Evolutionary conservation across 2,329 filamentous ascomycete species (phyloP), one percentile per base, ranked within the genome.

Genomic region (Colletotrichum cuscutae): DNA sequence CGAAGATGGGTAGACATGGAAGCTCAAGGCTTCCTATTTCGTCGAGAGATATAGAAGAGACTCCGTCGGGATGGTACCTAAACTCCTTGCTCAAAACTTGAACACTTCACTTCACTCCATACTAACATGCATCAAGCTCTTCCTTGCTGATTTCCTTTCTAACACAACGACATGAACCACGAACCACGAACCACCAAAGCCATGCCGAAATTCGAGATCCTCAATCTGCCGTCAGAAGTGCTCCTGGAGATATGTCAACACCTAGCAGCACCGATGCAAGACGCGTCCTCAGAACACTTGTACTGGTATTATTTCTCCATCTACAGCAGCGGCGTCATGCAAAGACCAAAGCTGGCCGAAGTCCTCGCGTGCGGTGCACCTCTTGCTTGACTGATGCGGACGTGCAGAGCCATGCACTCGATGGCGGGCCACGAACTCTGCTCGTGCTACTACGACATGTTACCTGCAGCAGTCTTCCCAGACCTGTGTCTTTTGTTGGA

Each of bases 381-480:
- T 4, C 65, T 68, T 13, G 57, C 57, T 1, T 37, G 69, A 2
- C 22, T 68, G 15, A 72, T 72, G 65, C 13, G 57, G n/a, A 68
- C 58, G 4, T 68, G 64, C 15, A 65, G 49, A 46, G 52, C 37
- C 24, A 11, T 71, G 49, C 64, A 68, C 35, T 64, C 68, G 35
- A 65, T 13, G 8, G 69, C 69, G 9, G 69, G 57, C 12, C 58
- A 58, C 37, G 30, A 63, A 49, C 52, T 71, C 35, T 68, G 59
- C 28, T 63, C 65, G 1, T 65, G 58, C 22, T 68, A 72, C 52
- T 53, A 62, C 22, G 35, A 63, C 28, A 1, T 35, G 11, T 8
- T 35, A 12, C 32, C 11, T 57, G 4, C 32, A 30, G 35, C 69
- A 72, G 5, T 57, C 64, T 6, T 68, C 57, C 12, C 26, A 53